Evolutionary conservation across 495 filamentous ascomycete genomes (phyloP).

Genomic region (Barbatosphaeria neglecta): DNA sequence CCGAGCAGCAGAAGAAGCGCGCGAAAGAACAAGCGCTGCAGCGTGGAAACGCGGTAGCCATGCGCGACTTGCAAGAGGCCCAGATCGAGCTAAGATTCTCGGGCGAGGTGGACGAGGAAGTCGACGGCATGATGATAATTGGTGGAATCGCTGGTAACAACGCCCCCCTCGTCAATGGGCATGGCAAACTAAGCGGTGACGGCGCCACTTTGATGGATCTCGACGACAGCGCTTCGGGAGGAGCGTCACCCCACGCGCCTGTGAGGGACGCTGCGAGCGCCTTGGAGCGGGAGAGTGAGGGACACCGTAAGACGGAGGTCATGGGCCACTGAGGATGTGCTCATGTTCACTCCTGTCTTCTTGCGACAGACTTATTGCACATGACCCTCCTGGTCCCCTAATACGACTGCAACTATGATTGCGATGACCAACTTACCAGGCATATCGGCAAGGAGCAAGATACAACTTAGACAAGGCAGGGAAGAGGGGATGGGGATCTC

Average conservation of each 20-base stretch:
- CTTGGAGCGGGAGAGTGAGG: background rate
- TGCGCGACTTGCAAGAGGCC: background rate
- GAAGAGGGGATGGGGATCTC: no score
- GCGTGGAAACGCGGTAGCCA: background rate
- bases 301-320: constrained; percentile 10
- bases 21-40: constrained; percentile 4
- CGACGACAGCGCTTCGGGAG: background rate
- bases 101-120: background rate
- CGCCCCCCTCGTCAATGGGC: background rate
- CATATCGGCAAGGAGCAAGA: no score
- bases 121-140: background rate
- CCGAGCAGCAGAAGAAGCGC: constrained; percentile 15
- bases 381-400: no score
- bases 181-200: background rate
- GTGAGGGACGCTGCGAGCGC: background rate
- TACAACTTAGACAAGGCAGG: no score
- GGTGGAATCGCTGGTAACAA: background rate
- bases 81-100: background rate
- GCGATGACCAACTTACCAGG: no score
- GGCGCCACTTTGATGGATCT: background rate
- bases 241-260: no score
- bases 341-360: no score
- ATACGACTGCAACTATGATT: no score
- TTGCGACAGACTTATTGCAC: no score
- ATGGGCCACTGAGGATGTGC: constrained; percentile 15